Evolutionary conservation across 805 yeast genomes (phyloP), one percentile per base, ranked within the genome.

Genomic region (Clavispora phyllophila): DNA sequence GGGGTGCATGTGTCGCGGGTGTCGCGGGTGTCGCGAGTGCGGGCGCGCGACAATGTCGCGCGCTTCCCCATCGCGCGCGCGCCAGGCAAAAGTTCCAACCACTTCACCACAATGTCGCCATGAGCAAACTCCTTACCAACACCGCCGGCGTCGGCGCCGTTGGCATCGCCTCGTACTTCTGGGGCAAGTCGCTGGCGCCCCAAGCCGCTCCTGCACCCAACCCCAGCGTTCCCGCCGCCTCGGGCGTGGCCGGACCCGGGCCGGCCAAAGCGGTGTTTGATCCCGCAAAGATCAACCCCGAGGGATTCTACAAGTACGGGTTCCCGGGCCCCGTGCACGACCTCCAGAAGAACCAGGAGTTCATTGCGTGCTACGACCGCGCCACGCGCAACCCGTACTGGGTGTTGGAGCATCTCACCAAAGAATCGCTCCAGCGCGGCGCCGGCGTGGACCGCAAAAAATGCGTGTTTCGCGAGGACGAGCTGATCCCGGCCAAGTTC

Each of bases 261-360:
- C n/a, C n/a, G n/a, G n/a, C n/a, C n/a, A n/a, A n/a, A n/a, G n/a
- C n/a, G n/a, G 48, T 58, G 10, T 46, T 65, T 37, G 63, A 56
- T 39, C 64, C 73, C 23, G 42, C 67, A 5, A 54, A 54, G 4
- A 78, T 87, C 4, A 73, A 79, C 45, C 99, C 98, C 0, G 75
- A 78, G 18, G 95, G 72, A 6, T 89, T 85, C 66, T 90, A 89
- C 70, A 81, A 82, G 54, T 90, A 86, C 59, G 99, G 99, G 3
- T 88, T 87, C 56, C 99, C 98, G 0, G 96, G 96, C 1, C 98
- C 98, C 0, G 75, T 86, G 25, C 95, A 88, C 61, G 99, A 93
- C 58, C 63, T 91, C 45, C 79, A 79, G 43, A 77, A 70, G 9
- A 73, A 87, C 47, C 70, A 73, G 43, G 96, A 89, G 65, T 93